Evolutionary conservation across 306 rosid species (phyloP).

Genomic region (Castanopsis chinensis): DNA sequence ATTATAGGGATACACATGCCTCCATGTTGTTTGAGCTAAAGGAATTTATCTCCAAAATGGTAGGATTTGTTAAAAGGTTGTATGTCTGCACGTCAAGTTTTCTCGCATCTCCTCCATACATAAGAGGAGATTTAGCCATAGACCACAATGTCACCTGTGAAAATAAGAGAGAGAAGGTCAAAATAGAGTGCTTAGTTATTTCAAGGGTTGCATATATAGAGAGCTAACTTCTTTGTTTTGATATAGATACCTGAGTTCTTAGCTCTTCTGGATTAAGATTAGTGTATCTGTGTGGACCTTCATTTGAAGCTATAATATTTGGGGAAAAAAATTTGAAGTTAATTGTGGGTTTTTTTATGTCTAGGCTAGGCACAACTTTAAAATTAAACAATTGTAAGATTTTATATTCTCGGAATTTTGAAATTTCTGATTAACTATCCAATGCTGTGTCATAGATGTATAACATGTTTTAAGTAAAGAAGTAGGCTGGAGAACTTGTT

Average conservation of each 20-base stretch:
- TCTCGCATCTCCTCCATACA: slow-evolving; percentile 95
- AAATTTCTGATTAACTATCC: neutral
- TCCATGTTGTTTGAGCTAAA: slow-evolving; percentile 79
- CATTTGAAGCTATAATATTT: slow-evolving; percentile 57
- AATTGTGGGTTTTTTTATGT: slow-evolving; percentile 2
- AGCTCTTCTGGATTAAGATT: slow-evolving; percentile 58
- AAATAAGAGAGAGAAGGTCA: slow-evolving; percentile 11
- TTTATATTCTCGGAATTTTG: slow-evolving; percentile 3
- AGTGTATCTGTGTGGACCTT: slow-evolving; percentile 74
- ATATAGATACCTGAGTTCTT: slow-evolving; percentile 70
- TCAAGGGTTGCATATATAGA: neutral
- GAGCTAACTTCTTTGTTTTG: slow-evolving; percentile 5
- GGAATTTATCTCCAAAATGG: slow-evolving; percentile 66
- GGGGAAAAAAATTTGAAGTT: neutral
- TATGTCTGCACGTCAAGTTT: slow-evolving; percentile 48
- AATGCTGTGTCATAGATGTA: slow-evolving; percentile 8
- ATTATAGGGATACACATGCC: slow-evolving; percentile 46
- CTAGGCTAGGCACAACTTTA: slow-evolving; percentile 19
- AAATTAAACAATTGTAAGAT: slow-evolving; percentile 16
- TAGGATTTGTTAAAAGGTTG: slow-evolving; percentile 63
- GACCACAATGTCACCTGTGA: slow-evolving; percentile 88
- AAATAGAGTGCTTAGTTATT: slow-evolving; percentile 6
- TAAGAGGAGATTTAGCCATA: slow-evolving; percentile 92
- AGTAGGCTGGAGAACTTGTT: neutral
- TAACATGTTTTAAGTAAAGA: neutral